Base-by-base conservation (phyloP, 352 stramenopile species). In the Phytophthora parvispora region DNA sequence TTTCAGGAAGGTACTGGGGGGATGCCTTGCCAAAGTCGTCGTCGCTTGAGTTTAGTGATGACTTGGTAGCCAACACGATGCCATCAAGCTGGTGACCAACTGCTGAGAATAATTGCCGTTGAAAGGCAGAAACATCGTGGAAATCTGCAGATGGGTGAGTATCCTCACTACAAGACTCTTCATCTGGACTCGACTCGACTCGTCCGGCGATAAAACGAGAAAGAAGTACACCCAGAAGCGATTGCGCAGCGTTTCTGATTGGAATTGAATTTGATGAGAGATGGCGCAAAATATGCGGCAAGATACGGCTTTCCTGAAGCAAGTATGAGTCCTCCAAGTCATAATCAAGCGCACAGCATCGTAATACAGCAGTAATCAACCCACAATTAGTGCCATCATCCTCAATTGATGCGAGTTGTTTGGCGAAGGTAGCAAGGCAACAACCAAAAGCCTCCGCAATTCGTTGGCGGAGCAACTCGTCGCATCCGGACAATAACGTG, bases 271-370 rank as follows among this genome's bases (percentile, higher is more conserved):
- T 67, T 13, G 76, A 83, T 25, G 74, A 83, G 8, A 93, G 60
- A n/a, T 92, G 61, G 8, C 69, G 72, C 8, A 95, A 61, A 25
- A 94, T 75, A 20, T 84, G 76, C 0, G 72, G 61, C 20, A 94
- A 64, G 12, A 94, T 60, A 9, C 72, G 78, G 60, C 86, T 93
- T 24, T 92, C 83, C 15, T 91, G 73, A 1, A 95, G 66, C 9
- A 95, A 71, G 51, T 90, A 90, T 8, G 82, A 80, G 45, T 95
- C 88, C 32, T 94, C 86, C 8, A 89, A 56, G n/a, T 94, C 77
- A 45, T 91, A 95, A 47, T 95, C 88, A 16, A 94, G 76, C 24
- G 75, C 81, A 15, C 84, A 84, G 1, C 75, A 67, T 50, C 88
- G 90, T 16, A 94, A 70, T 8, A 91, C 59, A 9, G 67, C 67